Base-by-base conservation (phyloP, 2,329 filamentous ascomycete genomes). In the Nakataea oryzae region DNA sequence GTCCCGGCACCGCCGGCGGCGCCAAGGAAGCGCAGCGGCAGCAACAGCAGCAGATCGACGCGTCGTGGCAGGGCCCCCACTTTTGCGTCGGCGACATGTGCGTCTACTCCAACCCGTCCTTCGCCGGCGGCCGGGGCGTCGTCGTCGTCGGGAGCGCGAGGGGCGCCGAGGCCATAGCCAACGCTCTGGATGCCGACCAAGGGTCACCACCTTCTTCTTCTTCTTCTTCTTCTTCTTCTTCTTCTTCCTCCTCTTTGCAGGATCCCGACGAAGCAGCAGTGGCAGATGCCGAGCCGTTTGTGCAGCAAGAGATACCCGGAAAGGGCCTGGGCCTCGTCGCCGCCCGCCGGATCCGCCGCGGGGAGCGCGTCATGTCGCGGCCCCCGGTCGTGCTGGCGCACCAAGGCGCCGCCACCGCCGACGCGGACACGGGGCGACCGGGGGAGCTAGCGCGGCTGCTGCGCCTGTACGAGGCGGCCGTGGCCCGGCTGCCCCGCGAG, bases 401-500 rank as follows among this genome's bases (percentile, higher is more conserved):
- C 21, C 55, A 34, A 29, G 13, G 57, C 13, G 14, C 54, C 30
- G 28, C 47, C 26, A 54, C 50, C n/a, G 29, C 24, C 26, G 56
- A 47, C 24, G 14, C 50, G 14, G 54, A 54, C 3, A 28, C 32
- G 21, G 50, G 29, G 14, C 60, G 47, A 27, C n/a, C n/a, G n/a
- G n/a, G n/a, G n/a, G n/a, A n/a, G n/a, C n/a, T n/a, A n/a, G n/a
- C n/a, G n/a, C n/a, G n/a, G n/a, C n/a, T n/a, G 21, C 24, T 57
- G 17, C 62, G 62, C 21, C 62, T 75, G 14, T 75, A 74, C 60
- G 64, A 66, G 9, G 54, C 64, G 1, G 72, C 74, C 1, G 55
- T 74, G 4, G 63, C 66, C 6, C 66, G 64, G 24, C 70, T 75
- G 3, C 70, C 72, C 0, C 61, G 61, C 27, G n/a, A 54, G 0